Base-by-base conservation (phyloP, 2,329 filamentous ascomycete genomes). In the Fusarium sp. region DNA sequence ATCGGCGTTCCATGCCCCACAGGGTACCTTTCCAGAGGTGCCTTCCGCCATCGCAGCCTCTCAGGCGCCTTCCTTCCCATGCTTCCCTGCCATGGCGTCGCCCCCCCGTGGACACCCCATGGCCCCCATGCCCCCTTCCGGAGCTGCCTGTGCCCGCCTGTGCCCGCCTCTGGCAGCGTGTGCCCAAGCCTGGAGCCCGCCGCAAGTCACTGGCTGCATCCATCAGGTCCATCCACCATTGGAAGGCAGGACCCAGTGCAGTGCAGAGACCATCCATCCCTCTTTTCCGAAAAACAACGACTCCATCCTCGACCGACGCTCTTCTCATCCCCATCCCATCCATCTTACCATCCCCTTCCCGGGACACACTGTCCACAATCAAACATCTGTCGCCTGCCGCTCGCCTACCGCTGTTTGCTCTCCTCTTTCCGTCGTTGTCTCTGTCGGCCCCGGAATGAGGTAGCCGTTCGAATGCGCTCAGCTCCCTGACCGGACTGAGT, bases 401-500 rank as follows among this genome's bases (percentile, higher is more conserved):
- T 20, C 40, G 20, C 52, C 35, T 69, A 52, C 69, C 63, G 61
- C 71, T 63, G 40, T 63, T 67, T 68, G 61, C 62, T 66, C 59
- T 71, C 66, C 63, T 52, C 57, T 58, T 71, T 64, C 69, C 64
- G 63, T 73, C 64, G 65, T 62, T 42, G 65, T 45, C 61, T 35
- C 68, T 74, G 52, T 71, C 72, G 62, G 75, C 79, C 79, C 68
- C 87, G 88, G 86, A 87, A 90, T 90, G 88, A 86, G 88, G 88
- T 90, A 90, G 86, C 84, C 82, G 80, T 81, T 82, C 84, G 83
- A 82, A 84, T 85, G 84, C 81, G 82, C 88, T 89, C 88, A 89
- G 88, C 85, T 89, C 88, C 88, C 84, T 88, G 83, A 86, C 85
- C 84, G 88, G 88, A 90, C 88, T 90, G 88, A 88, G 87, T 83